Evolutionary conservation across 1,139 yeast species (phyloP), one percentile per base, ranked within the genome.

Genomic region (Sugiyamaella castrensis): DNA sequence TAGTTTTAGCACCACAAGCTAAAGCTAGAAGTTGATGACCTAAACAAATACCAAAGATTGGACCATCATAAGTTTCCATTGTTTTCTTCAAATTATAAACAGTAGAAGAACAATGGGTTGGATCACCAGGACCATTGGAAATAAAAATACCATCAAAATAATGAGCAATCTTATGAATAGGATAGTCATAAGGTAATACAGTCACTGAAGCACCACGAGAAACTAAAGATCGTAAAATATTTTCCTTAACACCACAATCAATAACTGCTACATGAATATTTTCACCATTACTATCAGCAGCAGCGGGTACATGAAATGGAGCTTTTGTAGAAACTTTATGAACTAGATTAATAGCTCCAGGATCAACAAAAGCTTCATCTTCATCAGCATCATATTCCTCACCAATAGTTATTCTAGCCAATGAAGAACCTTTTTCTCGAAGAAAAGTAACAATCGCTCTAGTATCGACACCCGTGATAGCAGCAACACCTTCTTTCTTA

Each of bases 61-160:
- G 75, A 52, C 72, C 75, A 68, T 81, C 82, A 43, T 79, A 81
- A 45, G 76, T 80, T 39, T 71, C 68, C 50, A 92, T 69, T 36
- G 79, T 86, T 43, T 65, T 69, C 45, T 76, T 62, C 62, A 92
- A 73, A 57, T 79, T 81, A 35, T 71, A 75, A 41, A 84, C 86
- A 50, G 87, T 80, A 26, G 73, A 74, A 50, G 80, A 68, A 81
- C 92, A 77, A 52, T 86, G 87, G 40, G 95, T 80, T 52, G 99
- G 99, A 73, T 94, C 98, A 79, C 99, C 99, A 37, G 99, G 99
- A 75, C 99, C 99, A 71, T 94, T 94, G 51, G 98, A 89, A 58
- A 92, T 77, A 71, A 94, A 94, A 63, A 94, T 76, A 74, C 98
- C 99, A 69, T 94, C 98, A 67, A 84, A 94, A 66, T 87, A 92